Evolutionary conservation across 257 asterid species (phyloP), one percentile per base, ranked within the genome.

Genomic region (Salvia splendens): DNA sequence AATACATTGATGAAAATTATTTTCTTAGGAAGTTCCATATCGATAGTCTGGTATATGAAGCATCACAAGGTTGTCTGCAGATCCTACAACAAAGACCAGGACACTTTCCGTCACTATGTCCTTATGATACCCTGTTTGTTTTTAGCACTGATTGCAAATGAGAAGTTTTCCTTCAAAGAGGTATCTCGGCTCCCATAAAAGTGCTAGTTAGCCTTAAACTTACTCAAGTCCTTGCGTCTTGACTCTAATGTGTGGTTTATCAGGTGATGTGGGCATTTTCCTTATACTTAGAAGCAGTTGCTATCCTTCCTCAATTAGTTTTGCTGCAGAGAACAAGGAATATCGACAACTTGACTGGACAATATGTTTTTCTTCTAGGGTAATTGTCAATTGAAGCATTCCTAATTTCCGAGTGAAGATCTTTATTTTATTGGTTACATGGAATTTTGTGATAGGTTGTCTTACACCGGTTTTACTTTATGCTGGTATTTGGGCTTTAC

Each of bases 261-360:
- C 78, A 87, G 96, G 81, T 89, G 9, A 72, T 89, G 92, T 89
- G 96, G 96, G 48, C 93, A 63, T 89, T 89, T 69, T 89, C 96
- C 45, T 75, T 89, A 79, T 89, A 57, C 81, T 77, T 89, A 84
- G 96, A 89, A 79, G 95, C 95, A 66, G 90, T 89, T 54, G 96
- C 96, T 71, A 89, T 89, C 74, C 83, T 89, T 80, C 95, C 96
- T 69, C 96, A 87, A 87, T 83, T 89, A 54, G 93, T 89, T 57
- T 76, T 89, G 78, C 74, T 89, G 81, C 96, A 89, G 79, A 85
- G 95, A 68, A 89, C 96, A 57, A 84, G 93, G 75, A 89, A 89
- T 70, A 89, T 89, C 28, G 96, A 89, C 85, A 89, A 89, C 73
- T 81, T 89, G 83, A 89, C 96, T 8, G 96, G 96, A 40, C 96